A percentile compares a stretch with the other conserved stretches of the same genome.
Evolutionary conservation across 2,329 filamentous ascomycete species (phyloP).

Genomic region (Ascochyta rabiei): DNA sequence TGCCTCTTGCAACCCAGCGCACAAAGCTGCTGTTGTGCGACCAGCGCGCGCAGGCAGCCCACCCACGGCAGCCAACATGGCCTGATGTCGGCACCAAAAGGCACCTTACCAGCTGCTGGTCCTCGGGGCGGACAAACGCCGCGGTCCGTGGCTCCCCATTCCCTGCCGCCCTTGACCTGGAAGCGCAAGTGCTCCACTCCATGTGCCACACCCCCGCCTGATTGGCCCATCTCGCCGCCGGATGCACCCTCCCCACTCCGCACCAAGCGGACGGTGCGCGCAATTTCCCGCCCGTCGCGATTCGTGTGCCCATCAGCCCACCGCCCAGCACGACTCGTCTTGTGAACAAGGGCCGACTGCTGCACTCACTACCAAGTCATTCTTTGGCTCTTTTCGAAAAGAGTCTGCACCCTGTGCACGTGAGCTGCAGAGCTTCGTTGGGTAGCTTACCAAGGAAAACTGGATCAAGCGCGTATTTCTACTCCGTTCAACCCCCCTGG

Average conservation of each 20-base stretch:
- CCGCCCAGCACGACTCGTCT: slow-evolving; percentile 1
- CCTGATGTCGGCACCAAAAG: slow-evolving; percentile 20
- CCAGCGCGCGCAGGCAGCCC: slow-evolving; percentile 16
- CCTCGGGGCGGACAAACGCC: neutral
- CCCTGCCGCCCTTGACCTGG: slow-evolving; percentile 9
- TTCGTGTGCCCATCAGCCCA: slow-evolving; percentile 2
- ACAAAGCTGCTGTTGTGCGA: slow-evolving; percentile 22
- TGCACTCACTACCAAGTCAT: too few species aligned
- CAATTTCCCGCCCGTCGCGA: slow-evolving; percentile 1
- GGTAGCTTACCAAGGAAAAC: too few species aligned
- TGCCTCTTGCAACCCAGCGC: neutral
- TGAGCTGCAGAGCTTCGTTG: too few species aligned
- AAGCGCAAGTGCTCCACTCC: neutral
- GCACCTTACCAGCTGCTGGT: slow-evolving; percentile 3
- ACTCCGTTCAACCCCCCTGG: too few species aligned
- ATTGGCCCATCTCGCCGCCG: slow-evolving; percentile 1
- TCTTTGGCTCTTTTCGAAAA: too few species aligned
- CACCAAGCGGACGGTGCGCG: slow-evolving; percentile 10
- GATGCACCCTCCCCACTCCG: slow-evolving; percentile 1
- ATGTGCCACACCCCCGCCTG: neutral
- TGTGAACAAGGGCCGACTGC: neutral
- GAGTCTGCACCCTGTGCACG: neutral
- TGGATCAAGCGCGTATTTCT: too few species aligned
- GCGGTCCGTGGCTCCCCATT: neutral
- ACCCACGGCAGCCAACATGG: slow-evolving; percentile 25